Evolutionary conservation across 345 rosid genomes (phyloP).

Genomic region (Citrus australasica): DNA sequence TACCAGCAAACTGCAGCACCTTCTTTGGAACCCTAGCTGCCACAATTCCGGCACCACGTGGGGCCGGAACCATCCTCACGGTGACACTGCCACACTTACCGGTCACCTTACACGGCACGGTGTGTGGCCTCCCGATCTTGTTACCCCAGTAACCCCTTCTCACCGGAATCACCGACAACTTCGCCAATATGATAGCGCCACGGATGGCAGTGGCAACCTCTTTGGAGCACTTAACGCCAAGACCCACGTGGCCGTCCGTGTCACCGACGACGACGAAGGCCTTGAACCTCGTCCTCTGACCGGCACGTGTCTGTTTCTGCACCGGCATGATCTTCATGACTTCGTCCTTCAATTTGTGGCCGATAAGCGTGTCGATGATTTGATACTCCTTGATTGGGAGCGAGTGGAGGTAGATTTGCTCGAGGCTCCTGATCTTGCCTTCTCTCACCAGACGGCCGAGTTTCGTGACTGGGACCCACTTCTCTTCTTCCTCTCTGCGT

Average conservation of each 20-base stretch:
- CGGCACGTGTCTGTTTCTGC: conserved; percentile 85
- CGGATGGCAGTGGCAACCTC: conserved; percentile 75
- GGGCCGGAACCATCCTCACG: conserved; percentile 79
- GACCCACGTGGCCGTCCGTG: conserved; percentile 60
- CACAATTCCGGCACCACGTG: conserved; percentile 79
- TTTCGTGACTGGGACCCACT: conserved; percentile 89
- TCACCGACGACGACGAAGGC: conserved; percentile 73
- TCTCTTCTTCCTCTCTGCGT: conserved; percentile 63
- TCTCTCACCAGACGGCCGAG: conserved; percentile 75
- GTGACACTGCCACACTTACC: conserved; percentile 74
- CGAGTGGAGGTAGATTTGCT: conserved; percentile 29
- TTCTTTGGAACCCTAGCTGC: conserved; percentile 90
- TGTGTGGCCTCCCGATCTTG: conserved; percentile 71
- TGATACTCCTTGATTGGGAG: conserved; percentile 91
- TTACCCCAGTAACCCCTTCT: conserved; percentile 83
- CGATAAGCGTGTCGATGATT: conserved; percentile 68
- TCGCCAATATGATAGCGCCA: conserved; percentile 57
- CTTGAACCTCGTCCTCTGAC: conserved; percentile 74
- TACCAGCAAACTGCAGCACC: conserved; percentile 81
- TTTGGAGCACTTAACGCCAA: conserved; percentile 70
- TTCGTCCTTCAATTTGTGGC: conserved; percentile 80
- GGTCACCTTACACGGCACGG: conserved; percentile 70
- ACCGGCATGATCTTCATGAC: conserved; percentile 95
- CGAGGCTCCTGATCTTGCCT: conserved; percentile 44
- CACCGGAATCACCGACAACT: conserved; percentile 64